Conservation (phyloP, 108 stramenopile genomes). For the Nitzschia sp. region DNA sequence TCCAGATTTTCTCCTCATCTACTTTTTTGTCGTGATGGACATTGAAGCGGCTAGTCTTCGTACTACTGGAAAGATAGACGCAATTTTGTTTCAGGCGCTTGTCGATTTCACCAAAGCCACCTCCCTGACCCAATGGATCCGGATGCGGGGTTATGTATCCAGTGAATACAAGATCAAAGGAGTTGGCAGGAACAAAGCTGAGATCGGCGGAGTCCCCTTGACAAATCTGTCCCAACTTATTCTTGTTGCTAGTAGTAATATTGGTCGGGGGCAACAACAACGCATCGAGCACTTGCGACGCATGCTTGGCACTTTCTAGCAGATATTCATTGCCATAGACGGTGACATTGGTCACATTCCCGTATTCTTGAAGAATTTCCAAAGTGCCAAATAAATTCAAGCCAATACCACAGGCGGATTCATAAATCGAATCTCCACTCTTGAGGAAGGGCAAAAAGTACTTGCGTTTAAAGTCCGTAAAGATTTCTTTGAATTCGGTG, state of each 20-base stretch:
- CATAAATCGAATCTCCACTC: constrained; percentile 30
- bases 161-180: constrained; percentile 52
- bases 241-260: not conserved
- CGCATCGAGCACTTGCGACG: constrained; percentile 8
- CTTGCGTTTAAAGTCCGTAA: not conserved
- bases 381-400: constrained; percentile 31
- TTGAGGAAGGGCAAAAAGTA: constrained; percentile 21
- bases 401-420: constrained; percentile 34
- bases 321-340: constrained; percentile 48
- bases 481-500: constrained; percentile 1
- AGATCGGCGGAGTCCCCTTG: constrained; percentile 42
- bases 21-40: not conserved
- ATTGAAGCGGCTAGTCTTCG: not conserved
- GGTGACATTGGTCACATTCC: constrained; percentile 16
- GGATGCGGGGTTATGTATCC: constrained; percentile 31
- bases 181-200: constrained; percentile 29
- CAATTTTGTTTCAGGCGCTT: constrained; percentile 5
- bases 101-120: not conserved
- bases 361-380: constrained; percentile 35
- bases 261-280: not conserved
- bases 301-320: constrained; percentile 8
- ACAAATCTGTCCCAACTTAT: constrained; percentile 36
- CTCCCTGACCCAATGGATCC: constrained; percentile 25
- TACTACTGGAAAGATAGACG: not conserved
- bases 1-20: not conserved